Conservation (phyloP, 2,329 filamentous ascomycete species). For the Piedraia hortae region DNA sequence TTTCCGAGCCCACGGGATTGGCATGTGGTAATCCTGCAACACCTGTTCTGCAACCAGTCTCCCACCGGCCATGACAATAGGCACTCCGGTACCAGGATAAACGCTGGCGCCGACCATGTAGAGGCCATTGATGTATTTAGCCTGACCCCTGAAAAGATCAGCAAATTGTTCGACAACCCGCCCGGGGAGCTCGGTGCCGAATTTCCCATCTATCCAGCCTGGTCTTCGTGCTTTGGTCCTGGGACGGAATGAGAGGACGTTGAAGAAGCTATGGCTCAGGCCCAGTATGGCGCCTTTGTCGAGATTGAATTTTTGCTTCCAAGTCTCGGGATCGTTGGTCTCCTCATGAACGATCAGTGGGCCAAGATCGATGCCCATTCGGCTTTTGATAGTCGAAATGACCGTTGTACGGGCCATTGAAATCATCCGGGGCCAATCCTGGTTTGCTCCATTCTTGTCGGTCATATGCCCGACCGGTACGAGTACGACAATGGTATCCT, state of each 20-base stretch:
- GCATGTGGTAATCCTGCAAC: constrained; percentile 14
- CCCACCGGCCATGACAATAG: constrained; percentile 41
- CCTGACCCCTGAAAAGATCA: constrained; percentile 5
- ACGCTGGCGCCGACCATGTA: constrained; percentile 54
- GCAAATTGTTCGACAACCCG: constrained; percentile 6
- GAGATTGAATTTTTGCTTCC: constrained; percentile 43
- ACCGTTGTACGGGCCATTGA: constrained; percentile 30
- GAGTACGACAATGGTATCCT: constrained; percentile 39
- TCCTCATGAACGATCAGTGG: constrained; percentile 30
- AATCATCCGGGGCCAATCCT: constrained; percentile 36
- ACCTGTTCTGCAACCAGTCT: constrained; percentile 32
- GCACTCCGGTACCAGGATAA: constrained; percentile 50
- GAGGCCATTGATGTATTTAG: constrained; percentile 19
- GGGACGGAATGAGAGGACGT: constrained; percentile 39
- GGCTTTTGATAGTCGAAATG: constrained; percentile 29
- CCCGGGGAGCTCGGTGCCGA: constrained; percentile 7
- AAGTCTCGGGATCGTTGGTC: constrained; percentile 36
- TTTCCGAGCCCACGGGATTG: constrained; percentile 21
- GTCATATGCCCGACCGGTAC: constrained; percentile 42
- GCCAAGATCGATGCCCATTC: constrained; percentile 28
- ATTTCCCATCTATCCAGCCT: constrained; percentile 13
- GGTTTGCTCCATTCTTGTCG: constrained; percentile 7
- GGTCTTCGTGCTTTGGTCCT: constrained; percentile 28
- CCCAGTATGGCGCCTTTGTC: constrained; percentile 50
- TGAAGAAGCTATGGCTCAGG: constrained; percentile 45